phyloP scores from a whole-genome alignment of 805 yeast genomes.

The Wickerhamomyces hampshirensis region DNA sequence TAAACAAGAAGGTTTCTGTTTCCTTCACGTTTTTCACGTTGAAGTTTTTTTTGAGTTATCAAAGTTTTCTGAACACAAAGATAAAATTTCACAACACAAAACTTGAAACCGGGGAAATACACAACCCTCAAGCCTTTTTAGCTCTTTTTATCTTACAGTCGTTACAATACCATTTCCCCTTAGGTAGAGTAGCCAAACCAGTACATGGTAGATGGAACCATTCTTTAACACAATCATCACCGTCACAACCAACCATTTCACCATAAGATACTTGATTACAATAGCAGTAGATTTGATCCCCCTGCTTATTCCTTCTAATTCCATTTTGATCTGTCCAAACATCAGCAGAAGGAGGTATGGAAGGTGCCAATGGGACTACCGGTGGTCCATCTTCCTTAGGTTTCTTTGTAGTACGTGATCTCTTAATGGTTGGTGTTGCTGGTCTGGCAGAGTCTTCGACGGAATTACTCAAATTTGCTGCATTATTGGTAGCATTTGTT shows the following conservation, averaged over 20 bases:
- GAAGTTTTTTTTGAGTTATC: too few species aligned
- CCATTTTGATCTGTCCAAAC: constrained; percentile 10
- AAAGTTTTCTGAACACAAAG: background rate
- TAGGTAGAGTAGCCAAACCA: constrained; percentile 81
- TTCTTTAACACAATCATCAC: constrained; percentile 83
- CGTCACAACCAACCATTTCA: constrained; percentile 99
- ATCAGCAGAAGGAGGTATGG: background rate
- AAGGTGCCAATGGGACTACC: background rate
- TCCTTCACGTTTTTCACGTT: too few species aligned
- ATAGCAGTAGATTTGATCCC: constrained; percentile 89
- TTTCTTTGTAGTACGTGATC: background rate
- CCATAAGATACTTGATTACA: constrained; percentile 97
- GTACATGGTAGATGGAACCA: constrained; percentile 97
- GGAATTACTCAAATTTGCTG: constrained; percentile 2
- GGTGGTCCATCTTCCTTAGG: constrained; percentile 1
- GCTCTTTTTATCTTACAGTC: constrained; percentile 44
- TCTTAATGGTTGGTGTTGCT: background rate
- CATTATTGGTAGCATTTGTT: background rate
- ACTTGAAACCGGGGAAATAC: too few species aligned
- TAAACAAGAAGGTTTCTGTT: too few species aligned
- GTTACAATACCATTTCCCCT: constrained; percentile 79
- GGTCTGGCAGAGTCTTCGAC: constrained; percentile 10
- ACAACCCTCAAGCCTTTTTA: constrained; percentile 28
- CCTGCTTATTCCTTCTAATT: constrained; percentile 21
- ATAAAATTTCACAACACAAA: background rate